Evolutionary conservation across 2,329 filamentous ascomycete species (phyloP).

Genomic region (Dactylella cylindrospora): DNA sequence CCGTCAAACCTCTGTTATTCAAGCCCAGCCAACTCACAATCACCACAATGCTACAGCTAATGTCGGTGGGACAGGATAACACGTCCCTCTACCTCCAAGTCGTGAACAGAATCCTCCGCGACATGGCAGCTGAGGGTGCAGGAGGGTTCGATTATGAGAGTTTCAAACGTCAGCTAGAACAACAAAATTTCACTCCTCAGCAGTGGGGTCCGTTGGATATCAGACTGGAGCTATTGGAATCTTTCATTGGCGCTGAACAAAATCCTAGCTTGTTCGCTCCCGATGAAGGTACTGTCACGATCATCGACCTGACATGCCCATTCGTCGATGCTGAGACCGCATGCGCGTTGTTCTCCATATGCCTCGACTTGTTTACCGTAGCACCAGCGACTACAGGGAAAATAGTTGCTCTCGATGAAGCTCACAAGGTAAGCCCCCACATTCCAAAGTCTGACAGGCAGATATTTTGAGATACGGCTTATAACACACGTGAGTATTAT

Average conservation of each 20-base stretch:
- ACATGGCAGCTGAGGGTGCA: conserved; percentile 47
- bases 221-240: conserved; percentile 48
- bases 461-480: no score
- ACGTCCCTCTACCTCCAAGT: conserved; percentile 48
- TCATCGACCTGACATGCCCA: conserved; percentile 72
- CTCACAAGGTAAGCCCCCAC: conserved; percentile 61
- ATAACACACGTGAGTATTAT: no score
- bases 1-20: conserved; percentile 45
- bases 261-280: conserved; percentile 37
- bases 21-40: conserved; percentile 47
- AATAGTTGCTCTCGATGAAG: conserved; percentile 72
- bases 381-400: conserved; percentile 51
- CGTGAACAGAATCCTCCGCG: conserved; percentile 47
- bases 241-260: conserved; percentile 45
- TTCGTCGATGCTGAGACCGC: conserved; percentile 68
- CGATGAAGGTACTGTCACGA: conserved; percentile 60
- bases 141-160: conserved; percentile 47
- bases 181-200: conserved; percentile 19
- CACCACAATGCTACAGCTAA: conserved; percentile 48
- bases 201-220: conserved; percentile 47
- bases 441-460: no score
- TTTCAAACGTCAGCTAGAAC: conserved; percentile 45
- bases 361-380: conserved; percentile 66
- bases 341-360: conserved; percentile 72
- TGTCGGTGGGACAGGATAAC: conserved; percentile 47